These are phyloP conservation scores for Balamuthia mandrillaris DNA, from an alignment of 208 protist genomes.

Conservation along the genomic window DNA sequence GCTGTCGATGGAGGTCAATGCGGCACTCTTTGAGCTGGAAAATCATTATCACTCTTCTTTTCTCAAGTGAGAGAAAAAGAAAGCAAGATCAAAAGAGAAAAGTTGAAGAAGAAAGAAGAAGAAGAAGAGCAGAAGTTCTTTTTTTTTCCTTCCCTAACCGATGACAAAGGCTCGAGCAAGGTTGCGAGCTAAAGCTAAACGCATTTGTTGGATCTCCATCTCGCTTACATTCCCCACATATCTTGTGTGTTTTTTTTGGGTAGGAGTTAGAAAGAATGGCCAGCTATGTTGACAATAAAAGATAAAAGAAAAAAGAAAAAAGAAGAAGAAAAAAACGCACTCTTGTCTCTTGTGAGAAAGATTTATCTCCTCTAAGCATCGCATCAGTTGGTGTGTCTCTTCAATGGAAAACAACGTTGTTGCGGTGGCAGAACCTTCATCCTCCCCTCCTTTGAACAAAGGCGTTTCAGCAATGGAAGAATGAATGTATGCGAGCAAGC, in stretches of 20 bases:
- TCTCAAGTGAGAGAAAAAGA: too few relatives aligned
- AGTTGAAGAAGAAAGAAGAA: too few relatives aligned
- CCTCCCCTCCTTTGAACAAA: too few relatives aligned
- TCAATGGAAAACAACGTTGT: conserved; percentile 8
- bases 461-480: background rate
- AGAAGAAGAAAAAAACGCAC: background rate
- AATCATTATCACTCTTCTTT: too few relatives aligned
- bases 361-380: conserved; percentile 13
- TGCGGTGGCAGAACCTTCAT: background rate
- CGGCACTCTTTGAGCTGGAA: too few relatives aligned
- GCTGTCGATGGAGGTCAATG: too few relatives aligned
- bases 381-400: conserved; percentile 15
- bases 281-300: background rate
- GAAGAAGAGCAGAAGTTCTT: too few relatives aligned
- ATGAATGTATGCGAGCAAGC: background rate
- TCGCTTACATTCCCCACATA: background rate
- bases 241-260: background rate
- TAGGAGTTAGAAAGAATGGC: background rate
- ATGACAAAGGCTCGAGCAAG: conserved; percentile 4
- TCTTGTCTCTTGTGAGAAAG: conserved; percentile 24
- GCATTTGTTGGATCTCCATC: background rate
- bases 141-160: background rate
- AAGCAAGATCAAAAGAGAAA: too few relatives aligned
- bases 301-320: background rate
- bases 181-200: conserved; percentile 24